Evolutionary conservation across 345 rosid species (phyloP).

Genomic region (Psidium friedrichsthalianum): DNA sequence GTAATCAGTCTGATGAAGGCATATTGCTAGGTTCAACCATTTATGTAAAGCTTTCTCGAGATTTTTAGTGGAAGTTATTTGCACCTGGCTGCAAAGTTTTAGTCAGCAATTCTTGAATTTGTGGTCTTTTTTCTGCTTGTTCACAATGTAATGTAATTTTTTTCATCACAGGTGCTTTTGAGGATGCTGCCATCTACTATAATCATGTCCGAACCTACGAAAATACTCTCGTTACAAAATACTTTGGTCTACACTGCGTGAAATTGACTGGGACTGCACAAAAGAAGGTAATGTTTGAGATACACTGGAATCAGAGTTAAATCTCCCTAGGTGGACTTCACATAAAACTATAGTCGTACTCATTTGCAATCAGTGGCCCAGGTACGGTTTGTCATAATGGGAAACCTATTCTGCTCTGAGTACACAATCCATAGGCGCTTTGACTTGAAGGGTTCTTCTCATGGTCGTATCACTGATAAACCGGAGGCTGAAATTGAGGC

Average conservation of each 20-base stretch:
- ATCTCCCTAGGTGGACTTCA: not conserved
- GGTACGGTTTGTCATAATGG: not conserved
- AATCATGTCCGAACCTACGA: constrained; percentile 85
- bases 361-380: not conserved
- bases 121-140: not conserved
- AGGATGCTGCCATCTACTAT: constrained; percentile 97
- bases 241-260: constrained; percentile 93
- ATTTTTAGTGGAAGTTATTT: not conserved
- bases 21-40: not conserved
- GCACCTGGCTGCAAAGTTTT: no score
- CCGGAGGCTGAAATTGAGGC: constrained; percentile 88
- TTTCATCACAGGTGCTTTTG: constrained; percentile 56
- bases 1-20: not conserved
- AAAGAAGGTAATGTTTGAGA: constrained; percentile 53
- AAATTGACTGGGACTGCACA: constrained; percentile 69
- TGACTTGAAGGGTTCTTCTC: constrained; percentile 96
- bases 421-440: constrained; percentile 75
- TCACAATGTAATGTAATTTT: not conserved
- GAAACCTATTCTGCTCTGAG: constrained; percentile 78
- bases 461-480: constrained; percentile 76
- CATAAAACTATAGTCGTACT: not conserved
- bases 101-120: not conserved
- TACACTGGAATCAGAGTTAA: not conserved
- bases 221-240: constrained; percentile 88
- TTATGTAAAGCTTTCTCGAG: not conserved